These are phyloP conservation scores for Cadophora luteo-olivacea DNA, from an alignment of 2,329 filamentous ascomycete genomes.

Conservation along the genomic window DNA sequence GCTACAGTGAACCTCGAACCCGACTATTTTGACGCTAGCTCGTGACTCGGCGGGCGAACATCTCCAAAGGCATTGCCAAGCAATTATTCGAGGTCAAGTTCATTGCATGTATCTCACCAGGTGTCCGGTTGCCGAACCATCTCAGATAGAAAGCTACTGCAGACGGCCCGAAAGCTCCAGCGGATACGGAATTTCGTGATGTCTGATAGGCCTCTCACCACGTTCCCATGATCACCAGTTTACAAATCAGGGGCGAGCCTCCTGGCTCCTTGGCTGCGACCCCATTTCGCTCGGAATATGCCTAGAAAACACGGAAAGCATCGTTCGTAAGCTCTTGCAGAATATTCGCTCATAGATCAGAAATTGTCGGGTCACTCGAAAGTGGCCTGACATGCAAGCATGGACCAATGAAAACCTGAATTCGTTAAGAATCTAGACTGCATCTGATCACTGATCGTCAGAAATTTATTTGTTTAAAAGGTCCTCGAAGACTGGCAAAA, in stretches of 20 bases:
- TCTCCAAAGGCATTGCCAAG: neutral
- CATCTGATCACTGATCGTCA: constrained; percentile 1
- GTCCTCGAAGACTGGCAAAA: neutral
- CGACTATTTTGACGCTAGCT: too few species aligned
- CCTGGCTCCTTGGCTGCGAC: neutral
- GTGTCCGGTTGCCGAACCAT: neutral
- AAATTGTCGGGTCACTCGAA: constrained; percentile 12
- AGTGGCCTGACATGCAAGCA: constrained; percentile 4
- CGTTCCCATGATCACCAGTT: neutral
- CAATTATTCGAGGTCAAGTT: neutral
- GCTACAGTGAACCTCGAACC: too few species aligned
- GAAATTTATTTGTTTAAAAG: neutral
- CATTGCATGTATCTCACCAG: neutral
- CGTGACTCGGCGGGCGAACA: neutral
- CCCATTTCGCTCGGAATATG: neutral
- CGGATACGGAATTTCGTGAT: neutral
- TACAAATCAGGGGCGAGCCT: neutral
- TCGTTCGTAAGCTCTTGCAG: neutral
- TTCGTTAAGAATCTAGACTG: neutral
- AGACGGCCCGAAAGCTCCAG: neutral
- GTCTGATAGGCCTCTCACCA: neutral
- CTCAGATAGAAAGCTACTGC: too few species aligned
- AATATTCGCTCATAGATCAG: neutral
- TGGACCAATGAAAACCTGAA: constrained; percentile 3
- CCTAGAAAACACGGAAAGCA: neutral